Conservation (phyloP, 768 basidiomycete species). For the Termitomyces sp. region DNA sequence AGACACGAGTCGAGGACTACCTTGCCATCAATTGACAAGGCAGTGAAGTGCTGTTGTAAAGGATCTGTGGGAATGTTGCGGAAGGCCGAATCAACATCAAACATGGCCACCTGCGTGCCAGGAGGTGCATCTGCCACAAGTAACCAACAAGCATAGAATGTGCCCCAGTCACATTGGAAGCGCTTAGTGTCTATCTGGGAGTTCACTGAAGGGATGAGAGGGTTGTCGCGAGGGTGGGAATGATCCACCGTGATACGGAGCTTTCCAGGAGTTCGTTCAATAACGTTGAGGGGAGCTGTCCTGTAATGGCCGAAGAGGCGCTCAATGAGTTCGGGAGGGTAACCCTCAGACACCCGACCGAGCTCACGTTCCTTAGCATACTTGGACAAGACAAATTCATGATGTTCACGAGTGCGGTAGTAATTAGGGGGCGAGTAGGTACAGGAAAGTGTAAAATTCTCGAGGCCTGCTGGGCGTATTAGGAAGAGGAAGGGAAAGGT, state of each 20-base stretch:
- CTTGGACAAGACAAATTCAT: background rate
- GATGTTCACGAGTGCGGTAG: background rate
- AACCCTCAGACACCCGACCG: background rate
- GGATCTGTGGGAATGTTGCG: background rate
- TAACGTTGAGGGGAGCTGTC: background rate
- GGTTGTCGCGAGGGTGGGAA: background rate
- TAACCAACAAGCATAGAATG: background rate
- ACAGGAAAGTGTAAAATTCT: background rate
- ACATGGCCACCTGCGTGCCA: background rate
- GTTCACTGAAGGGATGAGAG: background rate
- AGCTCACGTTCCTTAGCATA: background rate
- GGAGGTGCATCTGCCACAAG: background rate
- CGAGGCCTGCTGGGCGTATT: background rate
- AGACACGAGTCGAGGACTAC: background rate
- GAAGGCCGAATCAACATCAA: background rate
- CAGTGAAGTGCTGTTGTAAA: background rate
- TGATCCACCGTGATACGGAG: background rate
- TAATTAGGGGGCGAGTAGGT: background rate
- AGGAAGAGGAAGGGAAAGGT: background rate
- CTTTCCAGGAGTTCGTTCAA: background rate
- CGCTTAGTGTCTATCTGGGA: background rate
- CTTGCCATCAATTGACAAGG: background rate
- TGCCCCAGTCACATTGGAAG: background rate
- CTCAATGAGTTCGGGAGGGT: background rate
- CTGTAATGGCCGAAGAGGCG: background rate